A percentile compares a stretch with the other conserved stretches of the same genome.
Conservation (phyloP, 345 rosid genomes). For the Citrus inodora region DNA sequence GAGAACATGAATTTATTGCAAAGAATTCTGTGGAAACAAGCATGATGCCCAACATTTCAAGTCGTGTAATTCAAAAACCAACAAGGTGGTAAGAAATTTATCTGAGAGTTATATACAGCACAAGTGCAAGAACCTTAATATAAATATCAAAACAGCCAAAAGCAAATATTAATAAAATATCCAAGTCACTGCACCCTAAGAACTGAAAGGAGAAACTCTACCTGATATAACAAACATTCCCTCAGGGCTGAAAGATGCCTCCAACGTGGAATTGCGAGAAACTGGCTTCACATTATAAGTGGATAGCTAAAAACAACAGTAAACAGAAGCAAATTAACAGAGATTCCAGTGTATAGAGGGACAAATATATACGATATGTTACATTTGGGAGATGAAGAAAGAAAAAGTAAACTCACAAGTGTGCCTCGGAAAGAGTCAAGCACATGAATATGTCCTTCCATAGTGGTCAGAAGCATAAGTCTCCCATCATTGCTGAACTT, state of each 20-base stretch:
- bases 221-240: constrained; percentile 93
- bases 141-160: neutral
- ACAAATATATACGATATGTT: neutral
- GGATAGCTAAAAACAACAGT: constrained; percentile 47
- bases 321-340: constrained; percentile 7
- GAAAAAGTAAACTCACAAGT: constrained; percentile 40
- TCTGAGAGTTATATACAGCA: neutral
- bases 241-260: constrained; percentile 96
- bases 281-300: constrained; percentile 86
- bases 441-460: constrained; percentile 85
- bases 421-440: constrained; percentile 94
- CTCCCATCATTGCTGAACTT: constrained; percentile 92
- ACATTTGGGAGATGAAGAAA: neutral
- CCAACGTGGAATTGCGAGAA: constrained; percentile 71
- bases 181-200: neutral
- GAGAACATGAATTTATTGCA: neutral
- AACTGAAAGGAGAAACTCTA: constrained; percentile 20
- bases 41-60: neutral
- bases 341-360: neutral
- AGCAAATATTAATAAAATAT: neutral
- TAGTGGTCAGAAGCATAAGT: constrained; percentile 89
- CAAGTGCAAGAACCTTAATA: neutral
- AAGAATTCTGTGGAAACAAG: neutral
- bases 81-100: neutral
- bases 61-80: neutral